Base-by-base conservation (phyloP, 2,329 filamentous ascomycete genomes). In the Penicillium sp. region DNA sequence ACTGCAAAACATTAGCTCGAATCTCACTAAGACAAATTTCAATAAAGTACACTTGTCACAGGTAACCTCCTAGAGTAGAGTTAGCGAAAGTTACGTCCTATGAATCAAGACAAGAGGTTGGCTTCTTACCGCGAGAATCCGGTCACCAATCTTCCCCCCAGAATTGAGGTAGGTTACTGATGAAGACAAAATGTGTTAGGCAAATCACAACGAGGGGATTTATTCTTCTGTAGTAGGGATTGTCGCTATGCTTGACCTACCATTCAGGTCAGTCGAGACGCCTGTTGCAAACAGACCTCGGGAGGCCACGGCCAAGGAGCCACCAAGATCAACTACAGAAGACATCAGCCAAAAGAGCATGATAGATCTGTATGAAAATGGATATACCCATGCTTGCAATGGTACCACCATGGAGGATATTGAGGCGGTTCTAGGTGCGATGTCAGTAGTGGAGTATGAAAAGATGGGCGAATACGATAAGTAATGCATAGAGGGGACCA, bases 371-470 rank as follows among this genome's bases (percentile, higher is more conserved):
- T 16, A 11, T 19, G 3, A 32, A 15, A 15, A 16, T 19, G 18
- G 14, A 43, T 60, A 36, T 63, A 71, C 71, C 70, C 73, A 77
- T 75, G 58, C 77, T 80, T 4, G 81, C 81, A 45, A 85, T 80
- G 1, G 81, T 83, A 11, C 80, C 81, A 42, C 81, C 81, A 64
- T 85, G 81, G 21, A 84, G 74, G 48, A 82, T 84, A 23, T 76
- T 76, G 14, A 85, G 67, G 11, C 81, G 75, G 53, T 84, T 84
- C 78, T 82, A 45, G 10, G 23, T 15, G 14, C n/a, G 17, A 18
- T 9, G 20, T 42, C 7, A 48, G 49, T 32, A 7, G 8, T 5
- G 4, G 15, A 16, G n/a, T 7, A 15, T 15, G 7, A 34, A 17
- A 17, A 25, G 10, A 19, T 16, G 17, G 11, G 13, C 10, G 10